Conservation (phyloP, 2,329 filamentous ascomycete genomes). For the Fusarium kyushuense region DNA sequence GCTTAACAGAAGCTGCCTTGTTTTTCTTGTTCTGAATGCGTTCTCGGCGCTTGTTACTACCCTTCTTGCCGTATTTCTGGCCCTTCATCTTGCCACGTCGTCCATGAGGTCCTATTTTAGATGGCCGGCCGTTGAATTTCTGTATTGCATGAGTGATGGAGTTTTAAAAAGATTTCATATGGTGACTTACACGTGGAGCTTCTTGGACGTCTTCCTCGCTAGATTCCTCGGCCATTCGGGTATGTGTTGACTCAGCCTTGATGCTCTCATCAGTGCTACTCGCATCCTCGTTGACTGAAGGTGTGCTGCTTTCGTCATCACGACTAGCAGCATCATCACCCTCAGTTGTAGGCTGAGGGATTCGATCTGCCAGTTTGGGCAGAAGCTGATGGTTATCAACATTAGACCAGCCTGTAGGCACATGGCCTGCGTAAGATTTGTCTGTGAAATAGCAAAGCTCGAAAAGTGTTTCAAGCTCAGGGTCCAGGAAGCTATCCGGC, state of each 20-base stretch:
- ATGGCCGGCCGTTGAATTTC: slow-evolving; percentile 40
- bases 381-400: slow-evolving; percentile 70
- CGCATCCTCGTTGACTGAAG: slow-evolving; percentile 64
- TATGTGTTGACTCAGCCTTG: slow-evolving; percentile 53
- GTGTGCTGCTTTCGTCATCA: slow-evolving; percentile 60
- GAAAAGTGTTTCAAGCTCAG: slow-evolving; percentile 78
- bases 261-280: slow-evolving; percentile 64
- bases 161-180: not conserved
- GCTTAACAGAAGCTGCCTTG: slow-evolving; percentile 50
- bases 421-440: slow-evolving; percentile 60
- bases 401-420: slow-evolving; percentile 78
- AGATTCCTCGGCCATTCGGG: slow-evolving; percentile 70
- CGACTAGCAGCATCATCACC: slow-evolving; percentile 64
- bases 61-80: slow-evolving; percentile 62
- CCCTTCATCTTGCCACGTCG: slow-evolving; percentile 65
- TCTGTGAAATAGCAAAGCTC: slow-evolving; percentile 76
- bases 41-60: slow-evolving; percentile 60
- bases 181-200: slow-evolving; percentile 44
- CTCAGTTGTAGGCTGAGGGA: slow-evolving; percentile 56
- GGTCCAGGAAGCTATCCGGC: slow-evolving; percentile 69
- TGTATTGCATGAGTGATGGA: slow-evolving; percentile 11
- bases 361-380: slow-evolving; percentile 63
- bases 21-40: slow-evolving; percentile 58
- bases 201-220: slow-evolving; percentile 64
- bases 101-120: slow-evolving; percentile 50